Conservation (phyloP, 768 basidiomycete species). For the Hysterangium stoloniferum region DNA sequence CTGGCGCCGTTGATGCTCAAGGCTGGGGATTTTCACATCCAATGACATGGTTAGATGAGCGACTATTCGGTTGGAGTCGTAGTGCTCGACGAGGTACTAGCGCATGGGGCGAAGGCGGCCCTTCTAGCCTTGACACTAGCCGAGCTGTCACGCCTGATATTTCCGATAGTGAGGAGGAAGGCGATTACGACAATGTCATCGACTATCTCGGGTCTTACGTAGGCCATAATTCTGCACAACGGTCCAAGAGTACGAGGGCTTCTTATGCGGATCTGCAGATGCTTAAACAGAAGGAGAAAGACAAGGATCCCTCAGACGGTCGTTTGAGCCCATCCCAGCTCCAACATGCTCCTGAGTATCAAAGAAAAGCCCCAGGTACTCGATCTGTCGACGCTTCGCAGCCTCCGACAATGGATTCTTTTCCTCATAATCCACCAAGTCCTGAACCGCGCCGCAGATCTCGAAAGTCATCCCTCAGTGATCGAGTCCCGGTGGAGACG, state of each 20-base stretch:
- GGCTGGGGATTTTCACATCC: conserved; percentile 82
- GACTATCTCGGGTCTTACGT: conserved; percentile 50
- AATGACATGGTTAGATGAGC: conserved; percentile 93
- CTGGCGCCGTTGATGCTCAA: conserved; percentile 79
- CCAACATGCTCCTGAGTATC: conserved; percentile 3
- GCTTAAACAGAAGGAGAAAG: conserved; percentile 31
- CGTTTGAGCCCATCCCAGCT: background rate
- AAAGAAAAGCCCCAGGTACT: background rate
- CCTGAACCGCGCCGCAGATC: conserved; percentile 38
- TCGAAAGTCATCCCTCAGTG: conserved; percentile 56
- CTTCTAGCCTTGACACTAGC: conserved; percentile 27
- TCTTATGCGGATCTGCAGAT: conserved; percentile 81
- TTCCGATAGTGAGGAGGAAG: conserved; percentile 81
- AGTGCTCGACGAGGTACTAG: conserved; percentile 74
- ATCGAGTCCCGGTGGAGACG: conserved; percentile 53
- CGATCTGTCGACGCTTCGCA: background rate
- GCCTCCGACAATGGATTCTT: background rate
- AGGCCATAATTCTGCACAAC: conserved; percentile 25
- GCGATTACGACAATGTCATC: conserved; percentile 88
- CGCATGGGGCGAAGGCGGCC: conserved; percentile 63
- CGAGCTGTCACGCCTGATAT: conserved; percentile 64
- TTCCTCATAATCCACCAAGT: conserved; percentile 29
- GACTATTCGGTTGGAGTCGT: conserved; percentile 85
- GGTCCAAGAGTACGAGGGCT: conserved; percentile 53
- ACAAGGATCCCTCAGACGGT: background rate